phyloP scores from a whole-genome alignment of 441 rosid species.

The Erysimum cheiri region DNA sequence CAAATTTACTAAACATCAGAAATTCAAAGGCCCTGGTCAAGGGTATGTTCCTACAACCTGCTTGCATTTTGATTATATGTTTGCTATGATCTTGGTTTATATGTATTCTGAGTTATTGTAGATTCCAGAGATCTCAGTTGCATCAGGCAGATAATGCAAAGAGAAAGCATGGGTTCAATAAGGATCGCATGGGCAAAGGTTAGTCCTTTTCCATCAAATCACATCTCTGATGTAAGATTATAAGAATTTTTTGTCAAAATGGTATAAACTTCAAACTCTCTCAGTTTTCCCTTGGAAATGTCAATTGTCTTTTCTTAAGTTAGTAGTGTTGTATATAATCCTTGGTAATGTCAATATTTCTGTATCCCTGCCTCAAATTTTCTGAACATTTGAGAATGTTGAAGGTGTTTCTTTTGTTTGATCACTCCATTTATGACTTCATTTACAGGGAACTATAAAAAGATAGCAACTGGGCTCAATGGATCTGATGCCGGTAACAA shows the following conservation, averaged over 20 bases:
- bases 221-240: conserved; percentile 3
- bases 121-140: conserved; percentile 63
- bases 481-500: conserved; percentile 41
- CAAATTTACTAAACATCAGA: conserved; percentile 47
- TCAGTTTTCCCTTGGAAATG: neutral
- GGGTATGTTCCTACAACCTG: conserved; percentile 50
- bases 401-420: conserved; percentile 1
- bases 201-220: conserved; percentile 30
- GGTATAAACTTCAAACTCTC: neutral
- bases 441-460: conserved; percentile 52
- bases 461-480: conserved; percentile 46
- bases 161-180: conserved; percentile 54
- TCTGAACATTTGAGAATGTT: conserved; percentile 6
- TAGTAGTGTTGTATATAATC: conserved; percentile 1
- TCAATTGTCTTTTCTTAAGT: neutral
- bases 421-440: conserved; percentile 10
- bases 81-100: conserved; percentile 30
- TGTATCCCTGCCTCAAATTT: conserved; percentile 11
- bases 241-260: neutral
- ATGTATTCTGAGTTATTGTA: conserved; percentile 44
- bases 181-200: conserved; percentile 63
- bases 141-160: conserved; percentile 53
- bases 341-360: conserved; percentile 10
- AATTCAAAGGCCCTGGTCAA: conserved; percentile 48
- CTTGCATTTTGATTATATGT: conserved; percentile 21